Evolutionary conservation across 2,329 filamentous ascomycete species (phyloP).

Genomic region (Alternaria rosae): DNA sequence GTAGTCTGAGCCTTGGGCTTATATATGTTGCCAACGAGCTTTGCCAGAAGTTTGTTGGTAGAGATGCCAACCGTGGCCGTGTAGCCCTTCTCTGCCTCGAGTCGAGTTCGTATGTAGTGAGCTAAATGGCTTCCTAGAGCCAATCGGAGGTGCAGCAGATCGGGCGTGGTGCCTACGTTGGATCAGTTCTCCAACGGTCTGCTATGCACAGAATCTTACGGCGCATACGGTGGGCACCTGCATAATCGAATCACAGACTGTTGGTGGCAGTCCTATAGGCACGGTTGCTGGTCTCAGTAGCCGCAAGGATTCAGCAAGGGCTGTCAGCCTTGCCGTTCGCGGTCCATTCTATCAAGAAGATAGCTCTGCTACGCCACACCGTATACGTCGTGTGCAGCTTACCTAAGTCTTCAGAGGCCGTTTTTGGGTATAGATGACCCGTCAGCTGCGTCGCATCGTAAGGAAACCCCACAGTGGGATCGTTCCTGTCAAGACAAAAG

Average conservation of each 20-base stretch:
- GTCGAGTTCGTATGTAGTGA: constrained; percentile 71
- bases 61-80: constrained; percentile 88
- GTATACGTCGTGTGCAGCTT: constrained; percentile 20
- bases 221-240: constrained; percentile 3
- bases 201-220: neutral
- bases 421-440: constrained; percentile 67
- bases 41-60: constrained; percentile 85
- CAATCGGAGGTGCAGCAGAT: constrained; percentile 65
- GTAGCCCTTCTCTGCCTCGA: constrained; percentile 81
- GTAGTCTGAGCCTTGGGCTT: constrained; percentile 91
- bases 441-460: constrained; percentile 75
- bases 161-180: constrained; percentile 25
- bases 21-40: constrained; percentile 81
- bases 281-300: constrained; percentile 1
- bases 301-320: constrained; percentile 1
- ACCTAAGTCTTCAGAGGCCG: constrained; percentile 24
- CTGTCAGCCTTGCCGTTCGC: constrained; percentile 8
- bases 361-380: constrained; percentile 15
- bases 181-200: constrained; percentile 20
- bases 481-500: constrained; percentile 75
- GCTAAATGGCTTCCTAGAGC: constrained; percentile 84
- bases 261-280: constrained; percentile 4
- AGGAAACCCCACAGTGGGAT: constrained; percentile 80
- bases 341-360: neutral
- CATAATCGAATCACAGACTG: neutral